A percentile compares a stretch with the other conserved stretches of the same genome.
phyloP scores from a whole-genome alignment of 2,329 filamentous ascomycete genomes.

The Metarhizium brunneum region DNA sequence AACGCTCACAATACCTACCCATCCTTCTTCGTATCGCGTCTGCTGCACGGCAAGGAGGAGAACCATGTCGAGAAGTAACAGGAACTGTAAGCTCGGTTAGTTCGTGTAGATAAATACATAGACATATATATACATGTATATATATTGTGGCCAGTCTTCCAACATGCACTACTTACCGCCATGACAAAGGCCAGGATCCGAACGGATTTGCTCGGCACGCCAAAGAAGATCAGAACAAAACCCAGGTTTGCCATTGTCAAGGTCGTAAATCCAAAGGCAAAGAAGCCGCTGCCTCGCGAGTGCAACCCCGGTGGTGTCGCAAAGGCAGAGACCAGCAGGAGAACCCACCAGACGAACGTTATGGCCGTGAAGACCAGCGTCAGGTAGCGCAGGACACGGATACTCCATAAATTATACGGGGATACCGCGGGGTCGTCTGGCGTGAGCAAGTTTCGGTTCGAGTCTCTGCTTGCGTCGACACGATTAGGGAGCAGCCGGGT shows the following conservation, averaged over 20 bases:
- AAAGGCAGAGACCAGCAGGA: constrained; percentile 83
- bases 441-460: constrained; percentile 25
- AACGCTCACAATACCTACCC: constrained; percentile 81
- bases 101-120: constrained; percentile 33
- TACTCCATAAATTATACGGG: constrained; percentile 90
- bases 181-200: constrained; percentile 64
- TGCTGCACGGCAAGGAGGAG: constrained; percentile 67
- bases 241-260: constrained; percentile 68
- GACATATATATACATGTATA: no score
- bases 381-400: constrained; percentile 69
- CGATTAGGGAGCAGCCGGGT: constrained; percentile 62
- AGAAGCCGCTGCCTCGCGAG: constrained; percentile 85
- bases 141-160: constrained; percentile 26
- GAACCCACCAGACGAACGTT: constrained; percentile 85
- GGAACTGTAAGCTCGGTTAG: constrained; percentile 13
- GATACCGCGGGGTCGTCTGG: constrained; percentile 51
- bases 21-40: constrained; percentile 75
- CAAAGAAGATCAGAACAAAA: constrained; percentile 77
- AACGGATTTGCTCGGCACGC: constrained; percentile 70
- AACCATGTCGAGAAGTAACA: constrained; percentile 56
- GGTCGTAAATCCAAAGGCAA: constrained; percentile 74
- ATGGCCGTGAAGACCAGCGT: constrained; percentile 67
- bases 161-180: constrained; percentile 26
- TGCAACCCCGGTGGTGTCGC: constrained; percentile 82
- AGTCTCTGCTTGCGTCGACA: constrained; percentile 43